Conservation (phyloP, 2,329 filamentous ascomycete species). For the Fusarium torulosum region DNA sequence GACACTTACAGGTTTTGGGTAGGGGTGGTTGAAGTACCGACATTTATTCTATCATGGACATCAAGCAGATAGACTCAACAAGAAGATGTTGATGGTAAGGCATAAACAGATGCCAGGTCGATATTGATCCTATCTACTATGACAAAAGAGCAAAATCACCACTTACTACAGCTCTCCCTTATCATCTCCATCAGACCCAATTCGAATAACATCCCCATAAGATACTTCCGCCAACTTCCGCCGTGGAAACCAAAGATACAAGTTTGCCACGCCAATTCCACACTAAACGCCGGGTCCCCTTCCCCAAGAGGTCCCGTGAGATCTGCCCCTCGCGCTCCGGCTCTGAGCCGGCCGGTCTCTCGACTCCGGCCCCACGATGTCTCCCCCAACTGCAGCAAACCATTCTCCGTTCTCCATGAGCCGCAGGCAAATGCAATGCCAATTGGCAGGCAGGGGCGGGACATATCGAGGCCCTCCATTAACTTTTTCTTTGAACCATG, state of each 20-base stretch:
- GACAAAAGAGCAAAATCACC: neutral
- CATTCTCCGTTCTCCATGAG: slow-evolving; percentile 38
- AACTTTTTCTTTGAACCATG: slow-evolving; percentile 32
- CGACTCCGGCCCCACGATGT: slow-evolving; percentile 47
- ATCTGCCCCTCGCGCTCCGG: slow-evolving; percentile 32
- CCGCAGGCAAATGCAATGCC: slow-evolving; percentile 29
- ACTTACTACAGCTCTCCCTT: neutral
- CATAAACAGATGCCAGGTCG: neutral
- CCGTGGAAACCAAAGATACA: slow-evolving; percentile 10
- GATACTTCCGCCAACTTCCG: slow-evolving; percentile 10
- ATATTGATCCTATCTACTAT: neutral
- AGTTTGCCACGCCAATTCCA: slow-evolving; percentile 16
- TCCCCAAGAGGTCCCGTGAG: slow-evolving; percentile 42
- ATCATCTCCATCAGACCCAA: neutral
- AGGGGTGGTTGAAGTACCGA: slow-evolving; percentile 7
- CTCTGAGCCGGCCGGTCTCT: slow-evolving; percentile 46
- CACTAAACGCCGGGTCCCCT: slow-evolving; percentile 28
- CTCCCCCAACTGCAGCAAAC: slow-evolving; percentile 8
- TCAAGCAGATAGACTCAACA: neutral
- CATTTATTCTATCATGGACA: slow-evolving; percentile 1
- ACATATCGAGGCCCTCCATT: slow-evolving; percentile 36
- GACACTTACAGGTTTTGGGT: neutral
- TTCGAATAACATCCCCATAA: too few relatives aligned
- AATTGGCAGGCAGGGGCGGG: slow-evolving; percentile 14
- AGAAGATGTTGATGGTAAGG: slow-evolving; percentile 16